Conservation (phyloP, 176 grass and related monocot genomes). For the Musa beccarii region DNA sequence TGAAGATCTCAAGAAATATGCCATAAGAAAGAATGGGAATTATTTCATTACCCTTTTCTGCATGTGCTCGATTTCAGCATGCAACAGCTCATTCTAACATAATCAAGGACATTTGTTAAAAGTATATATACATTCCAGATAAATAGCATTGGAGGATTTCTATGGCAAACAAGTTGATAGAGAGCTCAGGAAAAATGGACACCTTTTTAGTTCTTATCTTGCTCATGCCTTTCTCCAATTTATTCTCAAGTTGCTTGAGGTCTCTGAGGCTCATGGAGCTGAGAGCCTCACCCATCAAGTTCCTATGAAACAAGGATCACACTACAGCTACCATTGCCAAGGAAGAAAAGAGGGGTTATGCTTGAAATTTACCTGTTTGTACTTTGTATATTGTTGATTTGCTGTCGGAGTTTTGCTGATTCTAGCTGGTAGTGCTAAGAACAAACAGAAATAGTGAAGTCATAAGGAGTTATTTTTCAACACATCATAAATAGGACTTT, state of each 20-base stretch:
- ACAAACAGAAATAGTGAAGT: not conserved
- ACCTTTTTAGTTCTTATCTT: conserved; percentile 93
- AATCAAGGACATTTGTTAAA: not conserved
- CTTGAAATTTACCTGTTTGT: conserved; percentile 51
- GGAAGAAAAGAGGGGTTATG: not conserved
- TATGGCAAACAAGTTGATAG: no score
- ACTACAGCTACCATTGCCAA: no score
- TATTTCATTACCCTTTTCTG: conserved; percentile 42
- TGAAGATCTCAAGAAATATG: not conserved
- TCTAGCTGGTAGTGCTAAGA: conserved; percentile 85
- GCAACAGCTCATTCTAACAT: conserved; percentile 61
- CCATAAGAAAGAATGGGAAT: not conserved
- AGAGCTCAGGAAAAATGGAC: not conserved
- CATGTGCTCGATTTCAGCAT: conserved; percentile 46
- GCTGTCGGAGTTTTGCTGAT: conserved; percentile 51
- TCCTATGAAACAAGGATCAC: conserved; percentile 20
- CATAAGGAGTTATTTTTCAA: not conserved
- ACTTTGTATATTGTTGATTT: conserved; percentile 55
- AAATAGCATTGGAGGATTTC: not conserved
- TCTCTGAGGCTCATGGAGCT: conserved; percentile 42
- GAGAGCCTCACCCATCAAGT: conserved; percentile 47
- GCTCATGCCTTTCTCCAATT: conserved; percentile 57
- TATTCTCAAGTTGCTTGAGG: conserved; percentile 51
- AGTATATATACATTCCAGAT: not conserved
- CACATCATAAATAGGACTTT: not conserved